These are phyloP conservation scores for Silybum marianum DNA, from an alignment of 129 eudicot species.

Conservation along the genomic window DNA sequence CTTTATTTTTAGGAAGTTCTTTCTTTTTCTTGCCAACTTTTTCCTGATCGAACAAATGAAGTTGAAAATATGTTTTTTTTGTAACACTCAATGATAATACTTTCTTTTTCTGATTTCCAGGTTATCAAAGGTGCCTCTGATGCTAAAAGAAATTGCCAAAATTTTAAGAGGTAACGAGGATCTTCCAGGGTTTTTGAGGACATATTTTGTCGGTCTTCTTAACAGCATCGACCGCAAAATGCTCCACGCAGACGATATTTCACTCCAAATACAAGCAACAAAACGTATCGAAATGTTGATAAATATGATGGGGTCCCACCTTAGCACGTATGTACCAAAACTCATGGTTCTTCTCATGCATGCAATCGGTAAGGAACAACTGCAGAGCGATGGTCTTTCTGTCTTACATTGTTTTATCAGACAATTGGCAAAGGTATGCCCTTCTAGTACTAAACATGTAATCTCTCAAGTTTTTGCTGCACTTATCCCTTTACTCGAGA, in stretches of 20 bases:
- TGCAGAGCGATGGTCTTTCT: slow-evolving; percentile 82
- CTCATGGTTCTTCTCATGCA: slow-evolving; percentile 99
- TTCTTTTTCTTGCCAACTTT: not conserved
- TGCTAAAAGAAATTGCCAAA: slow-evolving; percentile 81
- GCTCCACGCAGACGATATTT: slow-evolving; percentile 82
- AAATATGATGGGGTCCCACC: slow-evolving; percentile 93
- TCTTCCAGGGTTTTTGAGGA: slow-evolving; percentile 85
- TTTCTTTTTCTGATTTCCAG: slow-evolving; percentile 43
- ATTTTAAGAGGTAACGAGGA: slow-evolving; percentile 82
- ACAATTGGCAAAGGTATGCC: slow-evolving; percentile 74
- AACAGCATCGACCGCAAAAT: slow-evolving; percentile 88
- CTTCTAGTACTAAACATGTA: slow-evolving; percentile 94
- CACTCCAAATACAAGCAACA: slow-evolving; percentile 87
- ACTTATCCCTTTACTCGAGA: slow-evolving; percentile 87
- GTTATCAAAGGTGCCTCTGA: slow-evolving; percentile 75
- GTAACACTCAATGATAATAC: not conserved
- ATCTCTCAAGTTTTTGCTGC: slow-evolving; percentile 98
- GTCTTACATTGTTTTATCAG: slow-evolving; percentile 80
- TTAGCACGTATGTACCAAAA: slow-evolving; percentile 90
- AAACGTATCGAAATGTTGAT: slow-evolving; percentile 88
- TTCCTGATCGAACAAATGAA: not conserved
- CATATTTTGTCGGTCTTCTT: slow-evolving; percentile 89
- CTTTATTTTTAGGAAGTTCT: not conserved
- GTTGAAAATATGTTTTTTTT: not conserved
- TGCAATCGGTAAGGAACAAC: slow-evolving; percentile 71